Percentiles rank a stretch among this genome's conserved stretches.
These are phyloP conservation scores for Silybum marianum DNA, from an alignment of 129 eudicot genomes.

Conservation along the genomic window DNA sequence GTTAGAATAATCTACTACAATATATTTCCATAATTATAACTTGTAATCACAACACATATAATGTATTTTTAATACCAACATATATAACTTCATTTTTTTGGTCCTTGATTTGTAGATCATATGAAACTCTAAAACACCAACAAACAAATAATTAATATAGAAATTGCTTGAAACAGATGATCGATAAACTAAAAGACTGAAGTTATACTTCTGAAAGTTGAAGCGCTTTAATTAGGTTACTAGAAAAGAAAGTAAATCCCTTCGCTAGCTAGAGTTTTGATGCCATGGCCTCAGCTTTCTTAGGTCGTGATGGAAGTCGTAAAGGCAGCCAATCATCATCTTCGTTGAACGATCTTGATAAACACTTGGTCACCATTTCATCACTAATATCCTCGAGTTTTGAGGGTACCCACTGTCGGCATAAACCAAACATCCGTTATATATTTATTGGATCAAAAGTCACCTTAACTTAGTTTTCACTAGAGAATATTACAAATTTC, in stretches of 20 bases:
- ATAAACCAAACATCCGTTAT: background rate
- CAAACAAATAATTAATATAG: background rate
- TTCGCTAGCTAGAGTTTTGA: slow-evolving; percentile 24
- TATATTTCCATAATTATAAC: background rate
- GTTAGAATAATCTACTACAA: too few species aligned
- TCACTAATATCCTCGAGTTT: slow-evolving; percentile 33
- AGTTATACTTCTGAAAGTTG: background rate
- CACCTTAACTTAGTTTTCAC: background rate
- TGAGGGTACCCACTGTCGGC: slow-evolving; percentile 36
- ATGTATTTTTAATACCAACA: background rate
- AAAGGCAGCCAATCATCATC: slow-evolving; percentile 42
- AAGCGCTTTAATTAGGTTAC: background rate
- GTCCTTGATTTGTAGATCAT: background rate
- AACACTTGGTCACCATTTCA: slow-evolving; percentile 36
- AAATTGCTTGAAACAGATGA: background rate
- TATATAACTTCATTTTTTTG: background rate
- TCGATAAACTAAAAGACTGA: background rate
- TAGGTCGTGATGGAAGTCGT: slow-evolving; percentile 30
- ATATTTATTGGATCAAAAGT: background rate
- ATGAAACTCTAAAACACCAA: slow-evolving; percentile 2
- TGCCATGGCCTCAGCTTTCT: background rate
- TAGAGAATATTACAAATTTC: background rate
- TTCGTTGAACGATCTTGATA: slow-evolving; percentile 15
- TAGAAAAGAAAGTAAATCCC: background rate
- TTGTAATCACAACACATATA: background rate